These are phyloP conservation scores for barley (Hordeum vulgare) DNA, from an alignment of 176 grass and related monocot genomes.

Conservation along the genomic window MorexV3_pseudomolecules_assembly NC_058522.1:571147129-571147628, in stretches of 20 bases:
- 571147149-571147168: slow-evolving; percentile 51
- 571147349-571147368: slow-evolving; percentile 35
- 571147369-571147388: background rate
- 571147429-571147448: background rate
- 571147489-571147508: background rate
- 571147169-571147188: slow-evolving; percentile 52
- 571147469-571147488: background rate
- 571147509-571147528: background rate
- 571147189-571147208: slow-evolving; percentile 16
- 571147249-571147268: slow-evolving; percentile 36
- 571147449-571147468: background rate
- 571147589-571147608: background rate
- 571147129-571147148: slow-evolving; percentile 36
- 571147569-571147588: background rate
- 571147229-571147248: slow-evolving; percentile 23
- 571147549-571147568: background rate
- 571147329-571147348: slow-evolving; percentile 26
- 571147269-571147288: slow-evolving; percentile 40
- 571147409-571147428: background rate
- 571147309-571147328: slow-evolving; percentile 33
- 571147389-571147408: background rate
- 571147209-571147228: slow-evolving; percentile 21
- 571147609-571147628: background rate
- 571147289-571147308: slow-evolving; percentile 52
- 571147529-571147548: background rate